Base-by-base conservation (phyloP, 2,329 filamentous ascomycete species). In the Blastomyces parvus region DNA sequence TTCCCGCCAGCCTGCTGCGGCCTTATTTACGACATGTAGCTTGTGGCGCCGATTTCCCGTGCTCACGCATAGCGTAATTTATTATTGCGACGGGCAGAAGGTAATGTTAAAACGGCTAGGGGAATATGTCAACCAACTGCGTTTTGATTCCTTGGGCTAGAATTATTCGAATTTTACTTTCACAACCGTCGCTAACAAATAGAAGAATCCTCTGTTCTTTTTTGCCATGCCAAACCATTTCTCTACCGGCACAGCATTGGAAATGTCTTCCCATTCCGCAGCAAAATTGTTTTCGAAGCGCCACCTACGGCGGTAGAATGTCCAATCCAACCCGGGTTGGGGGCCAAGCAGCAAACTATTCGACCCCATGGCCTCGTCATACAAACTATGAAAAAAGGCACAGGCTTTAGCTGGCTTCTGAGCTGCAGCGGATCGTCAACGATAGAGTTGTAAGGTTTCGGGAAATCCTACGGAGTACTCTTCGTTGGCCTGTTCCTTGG, bases 281-380 rank as follows among this genome's bases (percentile, higher is more conserved):
- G 2, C n/a, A 57, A 57, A 57, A 56, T 33, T 8, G 36, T 33
- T 57, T 57, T 57, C 53, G n/a, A 56, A 36, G 19, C 4, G 53
- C 53, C 6, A 38, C 30, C 55, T 57, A 40, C 19, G 27, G 27
- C 14, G 27, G 52, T 36, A 36, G 7, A 36, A 36, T 55, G 30
- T 36, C 52, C 19, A 36, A 36, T 33, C 52, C 52, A 55, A 55
- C 30, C 52, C 52, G 8, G 36, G 33, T n/a, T 57, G 3, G 55
- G 55, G 53, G 30, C 19, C 55, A n/a, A 22, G 17, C 40, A 11
- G n/a, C 25, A 55, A 57, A 40, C 33, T 4, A 57, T 57, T 57
- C 11, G 55, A 40, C 55, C 30, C 27, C 19, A 57, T 40, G n/a
- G 53, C 55, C 33, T 57, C n/a, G 30, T 56, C 53, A 56, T 57